Conservation (phyloP, 805 yeast species). For the Wickerhamiella dianesei region DNA sequence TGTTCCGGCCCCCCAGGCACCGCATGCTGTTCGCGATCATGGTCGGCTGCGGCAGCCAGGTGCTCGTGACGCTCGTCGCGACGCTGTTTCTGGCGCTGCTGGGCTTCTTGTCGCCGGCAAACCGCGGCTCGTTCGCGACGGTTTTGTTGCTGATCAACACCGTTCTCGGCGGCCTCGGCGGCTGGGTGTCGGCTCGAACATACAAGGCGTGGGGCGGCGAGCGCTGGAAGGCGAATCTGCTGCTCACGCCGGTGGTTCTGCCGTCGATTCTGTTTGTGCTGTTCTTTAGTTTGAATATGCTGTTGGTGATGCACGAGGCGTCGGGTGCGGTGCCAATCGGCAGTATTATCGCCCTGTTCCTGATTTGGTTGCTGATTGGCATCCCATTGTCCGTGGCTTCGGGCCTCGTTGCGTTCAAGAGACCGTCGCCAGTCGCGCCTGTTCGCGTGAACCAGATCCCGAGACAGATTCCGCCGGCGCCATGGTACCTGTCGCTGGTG, state of each 20-base stretch:
- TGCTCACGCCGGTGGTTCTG: slow-evolving; percentile 68
- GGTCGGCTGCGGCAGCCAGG: slow-evolving; percentile 79
- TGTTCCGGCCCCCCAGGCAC: slow-evolving; percentile 69
- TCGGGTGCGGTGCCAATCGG: slow-evolving; percentile 94
- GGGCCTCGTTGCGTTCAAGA: slow-evolving; percentile 63
- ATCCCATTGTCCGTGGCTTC: slow-evolving; percentile 76
- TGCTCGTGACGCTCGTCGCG: slow-evolving; percentile 58
- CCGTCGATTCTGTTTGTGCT: slow-evolving; percentile 62
- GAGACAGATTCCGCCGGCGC: slow-evolving; percentile 87
- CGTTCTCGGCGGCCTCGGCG: slow-evolving; percentile 65
- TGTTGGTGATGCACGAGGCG: slow-evolving; percentile 61
- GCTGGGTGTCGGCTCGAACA: slow-evolving; percentile 71
- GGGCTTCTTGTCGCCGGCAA: slow-evolving; percentile 85
- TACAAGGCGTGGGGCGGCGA: slow-evolving; percentile 89
- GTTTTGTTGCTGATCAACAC: slow-evolving; percentile 78
- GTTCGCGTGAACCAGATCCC: slow-evolving; percentile 92
- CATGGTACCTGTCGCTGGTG: slow-evolving; percentile 58
- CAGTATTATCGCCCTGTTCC: slow-evolving; percentile 66
- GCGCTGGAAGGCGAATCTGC: slow-evolving; percentile 75
- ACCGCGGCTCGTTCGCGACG: slow-evolving; percentile 86
- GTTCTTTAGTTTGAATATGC: slow-evolving; percentile 64
- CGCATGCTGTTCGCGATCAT: slow-evolving; percentile 62
- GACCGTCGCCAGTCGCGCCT: slow-evolving; percentile 47
- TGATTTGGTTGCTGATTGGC: slow-evolving; percentile 75
- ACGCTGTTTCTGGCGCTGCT: slow-evolving; percentile 73